These are phyloP conservation scores for Aquilaria agallochum DNA, from an alignment of 441 rosid species.

Conservation along the genomic window DNA sequence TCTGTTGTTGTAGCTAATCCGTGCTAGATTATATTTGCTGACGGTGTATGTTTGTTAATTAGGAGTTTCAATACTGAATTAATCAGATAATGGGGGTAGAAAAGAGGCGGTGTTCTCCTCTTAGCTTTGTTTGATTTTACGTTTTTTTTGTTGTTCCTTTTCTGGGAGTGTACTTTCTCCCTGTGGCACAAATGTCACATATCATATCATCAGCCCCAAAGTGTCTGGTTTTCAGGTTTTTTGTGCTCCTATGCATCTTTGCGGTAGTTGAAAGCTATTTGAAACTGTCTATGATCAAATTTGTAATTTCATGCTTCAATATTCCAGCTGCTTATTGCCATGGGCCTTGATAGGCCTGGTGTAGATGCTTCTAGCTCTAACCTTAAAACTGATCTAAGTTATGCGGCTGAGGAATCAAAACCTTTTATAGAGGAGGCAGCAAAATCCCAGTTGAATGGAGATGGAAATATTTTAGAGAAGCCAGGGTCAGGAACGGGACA, in stretches of 20 bases:
- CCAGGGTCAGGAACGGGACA: conserved; percentile 27
- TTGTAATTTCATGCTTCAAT: conserved; percentile 1
- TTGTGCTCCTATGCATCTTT: background rate
- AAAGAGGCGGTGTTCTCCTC: too few species aligned
- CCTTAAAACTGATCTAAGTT: conserved; percentile 27
- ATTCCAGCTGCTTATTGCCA: conserved; percentile 41
- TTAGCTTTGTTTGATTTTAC: background rate
- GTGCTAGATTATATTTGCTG: too few species aligned
- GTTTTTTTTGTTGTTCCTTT: background rate
- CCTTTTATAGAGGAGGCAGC: conserved; percentile 32
- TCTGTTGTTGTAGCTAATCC: background rate
- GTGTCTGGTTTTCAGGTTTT: too few species aligned
- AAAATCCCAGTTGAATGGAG: conserved; percentile 15
- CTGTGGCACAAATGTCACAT: background rate
- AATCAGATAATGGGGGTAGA: too few species aligned
- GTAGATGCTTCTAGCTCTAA: conserved; percentile 25
- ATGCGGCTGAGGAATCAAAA: conserved; percentile 40
- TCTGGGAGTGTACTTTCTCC: background rate
- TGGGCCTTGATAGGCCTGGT: conserved; percentile 43
- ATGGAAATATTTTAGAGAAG: conserved; percentile 18
- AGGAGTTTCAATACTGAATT: too few species aligned
- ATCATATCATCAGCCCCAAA: too few species aligned
- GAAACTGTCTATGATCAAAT: conserved; percentile 10
- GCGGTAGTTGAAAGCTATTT: conserved; percentile 3
- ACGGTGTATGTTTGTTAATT: background rate